Evolutionary conservation across 768 basidiomycete species (phyloP).

Genomic region (Macrolepiota dolichaula): DNA sequence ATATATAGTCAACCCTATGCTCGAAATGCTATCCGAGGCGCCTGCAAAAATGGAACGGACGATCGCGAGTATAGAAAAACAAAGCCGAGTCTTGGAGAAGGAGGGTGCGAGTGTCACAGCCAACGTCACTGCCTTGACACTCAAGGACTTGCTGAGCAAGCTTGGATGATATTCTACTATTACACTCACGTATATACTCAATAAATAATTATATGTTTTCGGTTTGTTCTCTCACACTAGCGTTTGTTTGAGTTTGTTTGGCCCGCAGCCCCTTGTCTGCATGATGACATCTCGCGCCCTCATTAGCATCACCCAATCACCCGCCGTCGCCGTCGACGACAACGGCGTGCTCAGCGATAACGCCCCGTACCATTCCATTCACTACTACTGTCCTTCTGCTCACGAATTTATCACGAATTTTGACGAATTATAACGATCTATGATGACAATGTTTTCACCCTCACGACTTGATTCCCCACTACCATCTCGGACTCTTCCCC

Average conservation of each 20-base stretch:
- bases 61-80: constrained; percentile 52
- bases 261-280: background rate
- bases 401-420: constrained; percentile 2
- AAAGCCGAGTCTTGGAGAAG: constrained; percentile 40
- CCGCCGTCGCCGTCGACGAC: constrained; percentile 1
- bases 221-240: constrained; percentile 3
- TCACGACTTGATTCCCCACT: constrained; percentile 6
- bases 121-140: constrained; percentile 22
- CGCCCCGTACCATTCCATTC: background rate
- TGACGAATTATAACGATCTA: constrained; percentile 8
- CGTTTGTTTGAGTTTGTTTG: background rate
- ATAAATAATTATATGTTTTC: background rate
- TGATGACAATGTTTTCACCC: constrained; percentile 6
- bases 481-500: background rate
- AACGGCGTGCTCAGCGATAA: constrained; percentile 1
- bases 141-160: constrained; percentile 28
- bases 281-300: background rate
- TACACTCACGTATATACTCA: background rate
- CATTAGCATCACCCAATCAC: background rate
- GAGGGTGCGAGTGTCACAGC: constrained; percentile 20
- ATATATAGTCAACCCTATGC: constrained; percentile 39
- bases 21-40: constrained; percentile 37
- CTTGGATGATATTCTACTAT: constrained; percentile 7
- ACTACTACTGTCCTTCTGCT: constrained; percentile 6
- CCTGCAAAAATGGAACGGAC: constrained; percentile 51